Percentiles rank a stretch among this genome's conserved stretches.
These are phyloP conservation scores for Podaxis pistillaris DNA, from an alignment of 768 basidiomycete species.

Conservation along the genomic window DNA sequence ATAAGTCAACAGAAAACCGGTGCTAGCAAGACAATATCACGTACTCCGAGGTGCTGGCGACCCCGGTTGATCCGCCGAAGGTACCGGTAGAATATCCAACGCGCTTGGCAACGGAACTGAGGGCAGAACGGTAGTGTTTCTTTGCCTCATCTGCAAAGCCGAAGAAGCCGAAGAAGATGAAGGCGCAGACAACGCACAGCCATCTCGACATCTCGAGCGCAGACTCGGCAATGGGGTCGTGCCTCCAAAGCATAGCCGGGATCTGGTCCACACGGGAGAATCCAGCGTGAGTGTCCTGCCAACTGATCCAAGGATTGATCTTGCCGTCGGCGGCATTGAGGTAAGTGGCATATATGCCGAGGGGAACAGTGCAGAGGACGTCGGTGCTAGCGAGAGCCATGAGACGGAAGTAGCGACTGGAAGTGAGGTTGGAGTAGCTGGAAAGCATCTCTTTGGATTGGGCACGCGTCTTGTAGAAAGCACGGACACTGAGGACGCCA, in stretches of 20 bases:
- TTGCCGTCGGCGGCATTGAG: constrained; percentile 29
- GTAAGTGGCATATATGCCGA: constrained; percentile 37
- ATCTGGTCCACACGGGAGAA: constrained; percentile 44
- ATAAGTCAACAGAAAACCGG: not conserved
- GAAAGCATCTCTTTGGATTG: constrained; percentile 44
- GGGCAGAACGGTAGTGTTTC: constrained; percentile 45
- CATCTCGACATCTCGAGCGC: constrained; percentile 48
- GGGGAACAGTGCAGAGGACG: constrained; percentile 44
- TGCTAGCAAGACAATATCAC: not conserved
- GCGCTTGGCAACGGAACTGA: constrained; percentile 37
- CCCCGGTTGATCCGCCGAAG: constrained; percentile 21
- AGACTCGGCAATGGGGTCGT: constrained; percentile 18
- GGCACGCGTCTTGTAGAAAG: constrained; percentile 38
- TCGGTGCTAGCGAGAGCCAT: constrained; percentile 53
- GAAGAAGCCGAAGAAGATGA: constrained; percentile 67
- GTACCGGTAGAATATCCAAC: constrained; percentile 29
- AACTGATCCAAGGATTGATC: constrained; percentile 45
- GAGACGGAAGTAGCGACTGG: constrained; percentile 52
- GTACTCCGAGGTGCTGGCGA: constrained; percentile 27
- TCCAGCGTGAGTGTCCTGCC: constrained; percentile 47
- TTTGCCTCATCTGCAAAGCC: constrained; percentile 62
- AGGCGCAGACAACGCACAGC: constrained; percentile 43
- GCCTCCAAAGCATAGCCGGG: constrained; percentile 43
- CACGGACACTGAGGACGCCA: constrained; percentile 36
- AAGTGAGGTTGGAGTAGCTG: constrained; percentile 39